Percentiles rank a stretch among this genome's conserved stretches.
These are phyloP conservation scores for Scleromitrula shiraiana DNA, from an alignment of 2,329 filamentous ascomycete species.

Conservation along the genomic window DNA sequence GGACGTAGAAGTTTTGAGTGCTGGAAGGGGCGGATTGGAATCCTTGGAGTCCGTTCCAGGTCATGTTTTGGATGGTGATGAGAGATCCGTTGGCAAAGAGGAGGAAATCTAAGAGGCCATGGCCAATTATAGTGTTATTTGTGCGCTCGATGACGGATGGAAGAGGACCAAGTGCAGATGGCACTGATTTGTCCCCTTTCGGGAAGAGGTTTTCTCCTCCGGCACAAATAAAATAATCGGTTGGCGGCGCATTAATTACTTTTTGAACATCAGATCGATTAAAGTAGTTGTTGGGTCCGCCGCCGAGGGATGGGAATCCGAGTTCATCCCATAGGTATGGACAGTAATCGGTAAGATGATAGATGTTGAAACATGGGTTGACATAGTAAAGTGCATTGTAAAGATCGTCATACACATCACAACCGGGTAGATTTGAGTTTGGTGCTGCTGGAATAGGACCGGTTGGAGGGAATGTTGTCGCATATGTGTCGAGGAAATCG, in stretches of 20 bases:
- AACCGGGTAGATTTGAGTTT: constrained; percentile 13
- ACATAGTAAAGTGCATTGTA: constrained; percentile 40
- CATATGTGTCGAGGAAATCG: constrained; percentile 38
- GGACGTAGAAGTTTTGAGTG: constrained; percentile 22
- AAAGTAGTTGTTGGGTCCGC: constrained; percentile 51
- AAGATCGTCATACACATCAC: constrained; percentile 34
- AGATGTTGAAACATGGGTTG: constrained; percentile 58
- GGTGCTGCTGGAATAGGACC: constrained; percentile 40
- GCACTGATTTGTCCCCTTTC: constrained; percentile 39
- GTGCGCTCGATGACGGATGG: constrained; percentile 53
- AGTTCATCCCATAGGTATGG: constrained; percentile 25
- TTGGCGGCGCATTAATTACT: constrained; percentile 48
- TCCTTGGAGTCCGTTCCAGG: constrained; percentile 57
- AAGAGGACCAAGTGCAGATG: constrained; percentile 43
- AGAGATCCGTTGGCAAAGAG: constrained; percentile 56
- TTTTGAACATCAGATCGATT: constrained; percentile 52
- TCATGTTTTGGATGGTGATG: constrained; percentile 63
- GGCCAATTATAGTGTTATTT: constrained; percentile 51
- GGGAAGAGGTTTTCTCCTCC: constrained; percentile 37
- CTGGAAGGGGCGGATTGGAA: constrained; percentile 38
- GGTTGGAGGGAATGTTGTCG: constrained; percentile 49
- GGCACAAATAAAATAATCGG: constrained; percentile 45
- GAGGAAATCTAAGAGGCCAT: constrained; percentile 54
- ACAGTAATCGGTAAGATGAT: constrained; percentile 47
- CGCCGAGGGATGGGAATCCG: constrained; percentile 39